A percentile compares a stretch with the other conserved stretches of the same genome.
Conservation (phyloP, 345 rosid species). For the Melaleuca quinquenervia region DNA sequence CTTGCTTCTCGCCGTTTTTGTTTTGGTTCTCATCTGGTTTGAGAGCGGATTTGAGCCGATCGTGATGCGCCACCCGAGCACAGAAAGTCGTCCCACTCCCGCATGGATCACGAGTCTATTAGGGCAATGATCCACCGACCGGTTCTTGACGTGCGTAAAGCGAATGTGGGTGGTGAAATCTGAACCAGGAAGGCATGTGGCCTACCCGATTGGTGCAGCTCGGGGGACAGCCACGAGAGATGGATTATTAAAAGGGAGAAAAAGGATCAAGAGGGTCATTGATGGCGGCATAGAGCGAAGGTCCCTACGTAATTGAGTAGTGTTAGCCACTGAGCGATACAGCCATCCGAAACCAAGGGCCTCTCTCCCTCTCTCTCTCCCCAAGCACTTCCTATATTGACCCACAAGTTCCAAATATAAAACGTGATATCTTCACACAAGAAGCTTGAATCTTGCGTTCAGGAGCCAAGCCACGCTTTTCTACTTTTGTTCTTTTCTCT, state of each 20-base stretch:
- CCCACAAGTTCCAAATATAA: neutral
- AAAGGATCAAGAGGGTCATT: neutral
- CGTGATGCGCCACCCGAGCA: too few relatives aligned
- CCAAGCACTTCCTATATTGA: neutral
- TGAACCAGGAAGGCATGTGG: neutral
- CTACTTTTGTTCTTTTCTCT: neutral
- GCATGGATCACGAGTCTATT: neutral
- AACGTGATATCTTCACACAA: neutral
- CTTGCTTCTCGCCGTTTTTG: too few relatives aligned
- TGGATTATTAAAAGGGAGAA: neutral
- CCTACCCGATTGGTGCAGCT: neutral
- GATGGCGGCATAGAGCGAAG: neutral
- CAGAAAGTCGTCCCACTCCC: too few relatives aligned
- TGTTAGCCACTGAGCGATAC: slow-evolving; percentile 13
- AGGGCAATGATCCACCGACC: neutral
- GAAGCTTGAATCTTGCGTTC: neutral
- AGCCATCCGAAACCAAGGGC: slow-evolving; percentile 3
- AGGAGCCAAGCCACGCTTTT: neutral
- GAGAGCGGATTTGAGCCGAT: neutral
- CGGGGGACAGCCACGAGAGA: neutral
- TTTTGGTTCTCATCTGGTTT: neutral
- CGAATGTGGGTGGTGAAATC: neutral
- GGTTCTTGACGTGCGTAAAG: neutral
- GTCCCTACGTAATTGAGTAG: slow-evolving; percentile 7
- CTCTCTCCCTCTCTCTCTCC: neutral